phyloP scores from a whole-genome alignment of 1,139 yeast species.

The Suhomyces coccinellae region DNA sequence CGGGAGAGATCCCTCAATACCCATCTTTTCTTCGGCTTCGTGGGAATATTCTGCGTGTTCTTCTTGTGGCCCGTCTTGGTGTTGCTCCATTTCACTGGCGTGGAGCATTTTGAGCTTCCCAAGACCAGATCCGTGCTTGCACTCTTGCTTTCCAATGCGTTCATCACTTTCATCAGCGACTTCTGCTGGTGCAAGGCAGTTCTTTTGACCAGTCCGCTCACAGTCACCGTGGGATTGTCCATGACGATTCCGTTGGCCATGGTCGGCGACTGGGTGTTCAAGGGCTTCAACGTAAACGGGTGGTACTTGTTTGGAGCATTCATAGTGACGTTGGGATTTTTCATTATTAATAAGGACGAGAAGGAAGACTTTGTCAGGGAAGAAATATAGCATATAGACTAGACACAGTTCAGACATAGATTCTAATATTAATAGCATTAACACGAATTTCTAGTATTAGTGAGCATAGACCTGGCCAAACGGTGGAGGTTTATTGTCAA shows the following conservation, averaged over 20 bases:
- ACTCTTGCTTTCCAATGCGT: constrained; percentile 63
- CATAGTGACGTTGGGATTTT: constrained; percentile 78
- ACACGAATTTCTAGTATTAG: too few relatives aligned
- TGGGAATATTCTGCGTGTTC: constrained; percentile 76
- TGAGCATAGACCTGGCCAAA: too few relatives aligned
- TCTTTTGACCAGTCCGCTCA: constrained; percentile 86
- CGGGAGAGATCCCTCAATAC: constrained; percentile 78
- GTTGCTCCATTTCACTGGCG: constrained; percentile 57
- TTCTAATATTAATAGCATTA: too few relatives aligned
- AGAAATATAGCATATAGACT: constrained; percentile 1
- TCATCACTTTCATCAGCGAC: constrained; percentile 81
- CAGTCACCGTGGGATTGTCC: constrained; percentile 92
- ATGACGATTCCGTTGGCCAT: constrained; percentile 93
- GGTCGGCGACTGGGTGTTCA: constrained; percentile 81
- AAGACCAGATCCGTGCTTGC: constrained; percentile 49
- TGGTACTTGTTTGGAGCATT: constrained; percentile 77
- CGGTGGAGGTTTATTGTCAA: too few relatives aligned
- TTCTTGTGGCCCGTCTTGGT: constrained; percentile 83
- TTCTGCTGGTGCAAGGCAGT: constrained; percentile 96
- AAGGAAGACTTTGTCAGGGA: constrained; percentile 46
- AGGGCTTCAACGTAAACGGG: constrained; percentile 58
- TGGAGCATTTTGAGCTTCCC: constrained; percentile 76
- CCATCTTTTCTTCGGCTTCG: constrained; percentile 89
- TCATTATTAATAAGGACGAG: constrained; percentile 78
- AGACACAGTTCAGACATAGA: too few relatives aligned